phyloP scores from a whole-genome alignment of 2,329 filamentous ascomycete genomes.

The Cryphonectria radicalis region DNA sequence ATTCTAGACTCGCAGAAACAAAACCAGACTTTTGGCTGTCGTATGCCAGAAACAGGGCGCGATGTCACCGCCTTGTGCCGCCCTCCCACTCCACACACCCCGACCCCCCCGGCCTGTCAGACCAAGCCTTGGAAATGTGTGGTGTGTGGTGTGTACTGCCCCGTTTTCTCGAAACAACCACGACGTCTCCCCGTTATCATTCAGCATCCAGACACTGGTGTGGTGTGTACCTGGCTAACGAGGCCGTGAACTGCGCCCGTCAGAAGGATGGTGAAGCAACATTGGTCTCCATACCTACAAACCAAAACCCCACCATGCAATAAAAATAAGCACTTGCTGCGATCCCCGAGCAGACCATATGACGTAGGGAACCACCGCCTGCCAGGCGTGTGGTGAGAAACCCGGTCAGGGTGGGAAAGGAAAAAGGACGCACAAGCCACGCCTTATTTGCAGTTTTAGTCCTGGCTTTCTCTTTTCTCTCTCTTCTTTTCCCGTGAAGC shows the following conservation, averaged over 20 bases:
- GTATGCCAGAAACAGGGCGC: background rate
- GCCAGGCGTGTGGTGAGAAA: background rate
- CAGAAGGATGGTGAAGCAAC: background rate
- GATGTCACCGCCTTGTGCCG: constrained; percentile 1
- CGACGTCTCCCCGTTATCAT: background rate
- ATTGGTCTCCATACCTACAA: background rate
- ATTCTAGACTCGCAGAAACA: background rate
- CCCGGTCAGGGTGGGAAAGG: background rate
- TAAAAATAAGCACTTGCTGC: background rate
- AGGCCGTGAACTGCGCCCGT: background rate
- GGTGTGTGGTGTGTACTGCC: background rate
- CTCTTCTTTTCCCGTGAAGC: background rate
- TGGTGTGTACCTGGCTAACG: background rate
- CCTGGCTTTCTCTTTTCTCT: background rate
- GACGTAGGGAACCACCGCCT: background rate
- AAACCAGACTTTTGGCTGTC: background rate
- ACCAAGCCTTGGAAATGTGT: background rate
- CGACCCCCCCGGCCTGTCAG: background rate
- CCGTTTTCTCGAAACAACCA: background rate
- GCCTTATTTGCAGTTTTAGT: background rate
- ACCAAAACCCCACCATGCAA: background rate
- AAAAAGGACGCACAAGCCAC: background rate
- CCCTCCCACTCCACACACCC: background rate
- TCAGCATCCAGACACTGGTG: background rate
- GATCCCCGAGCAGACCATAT: background rate